Percentiles rank a stretch among this genome's conserved stretches.
phyloP scores from a whole-genome alignment of 495 filamentous ascomycete species.

The Patellaria atrata region DNA sequence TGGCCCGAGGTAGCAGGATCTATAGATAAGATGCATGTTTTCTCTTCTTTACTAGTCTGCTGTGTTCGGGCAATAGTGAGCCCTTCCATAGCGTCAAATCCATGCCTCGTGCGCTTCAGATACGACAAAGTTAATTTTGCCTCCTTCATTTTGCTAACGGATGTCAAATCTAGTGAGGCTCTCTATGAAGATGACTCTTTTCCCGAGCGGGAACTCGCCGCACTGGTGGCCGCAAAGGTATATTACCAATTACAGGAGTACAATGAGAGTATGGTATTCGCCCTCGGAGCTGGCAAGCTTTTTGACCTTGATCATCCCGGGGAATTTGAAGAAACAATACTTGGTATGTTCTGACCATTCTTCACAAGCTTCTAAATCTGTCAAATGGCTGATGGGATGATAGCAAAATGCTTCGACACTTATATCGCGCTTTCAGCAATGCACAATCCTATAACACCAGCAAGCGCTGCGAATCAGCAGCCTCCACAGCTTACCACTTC shows the following conservation, averaged over 20 bases:
- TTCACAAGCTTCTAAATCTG: neutral
- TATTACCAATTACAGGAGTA: slow-evolving; percentile 99
- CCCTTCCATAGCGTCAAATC: neutral
- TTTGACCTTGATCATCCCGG: slow-evolving; percentile 83
- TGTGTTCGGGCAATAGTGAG: neutral
- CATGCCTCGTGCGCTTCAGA: neutral
- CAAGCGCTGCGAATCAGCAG: slow-evolving; percentile 34
- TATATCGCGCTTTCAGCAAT: slow-evolving; percentile 77
- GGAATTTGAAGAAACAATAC: slow-evolving; percentile 98
- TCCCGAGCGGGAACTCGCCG: slow-evolving; percentile 84
- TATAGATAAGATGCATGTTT: slow-evolving; percentile 79
- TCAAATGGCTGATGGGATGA: neutral
- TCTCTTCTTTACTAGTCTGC: neutral
- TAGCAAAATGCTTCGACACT: slow-evolving; percentile 90
- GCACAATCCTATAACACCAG: slow-evolving; percentile 43
- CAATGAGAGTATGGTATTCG: slow-evolving; percentile 98
- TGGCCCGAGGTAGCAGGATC: slow-evolving; percentile 94
- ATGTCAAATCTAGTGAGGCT: slow-evolving; percentile 62
- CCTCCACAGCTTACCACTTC: slow-evolving; percentile 59
- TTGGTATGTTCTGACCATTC: slow-evolving; percentile 36
- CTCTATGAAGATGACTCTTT: slow-evolving; percentile 95
- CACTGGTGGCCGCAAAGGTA: slow-evolving; percentile 88
- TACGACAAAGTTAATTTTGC: neutral
- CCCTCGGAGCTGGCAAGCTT: slow-evolving; percentile 83
- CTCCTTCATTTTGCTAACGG: no score